phyloP scores from a whole-genome alignment of 352 stramenopile genomes.

The Globisporangium splendens region DNA sequence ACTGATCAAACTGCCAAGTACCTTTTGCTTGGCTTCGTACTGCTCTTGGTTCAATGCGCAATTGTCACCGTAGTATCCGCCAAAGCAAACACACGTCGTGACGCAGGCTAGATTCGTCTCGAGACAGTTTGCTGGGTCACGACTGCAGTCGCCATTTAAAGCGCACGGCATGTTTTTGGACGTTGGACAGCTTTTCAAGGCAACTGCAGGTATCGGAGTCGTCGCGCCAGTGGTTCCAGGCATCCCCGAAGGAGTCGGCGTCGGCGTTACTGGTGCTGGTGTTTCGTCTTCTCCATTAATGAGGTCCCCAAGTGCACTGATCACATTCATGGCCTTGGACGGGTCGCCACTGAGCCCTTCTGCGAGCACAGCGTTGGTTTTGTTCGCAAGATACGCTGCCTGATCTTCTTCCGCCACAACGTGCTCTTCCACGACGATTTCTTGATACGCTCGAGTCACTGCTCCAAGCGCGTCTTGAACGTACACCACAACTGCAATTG shows the following conservation, averaged over 20 bases:
- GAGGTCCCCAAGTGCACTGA: slow-evolving; percentile 60
- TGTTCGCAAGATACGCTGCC: slow-evolving; percentile 50
- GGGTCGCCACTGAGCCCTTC: slow-evolving; percentile 52
- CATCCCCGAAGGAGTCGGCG: slow-evolving; percentile 4
- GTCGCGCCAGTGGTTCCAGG: slow-evolving; percentile 17
- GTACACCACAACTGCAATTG: slow-evolving; percentile 61
- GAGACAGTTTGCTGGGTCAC: slow-evolving; percentile 32
- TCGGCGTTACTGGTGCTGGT: slow-evolving; percentile 17
- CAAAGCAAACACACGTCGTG: slow-evolving; percentile 43
- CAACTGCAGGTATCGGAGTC: slow-evolving; percentile 16
- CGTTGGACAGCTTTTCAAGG: slow-evolving; percentile 49
- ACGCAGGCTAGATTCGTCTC: slow-evolving; percentile 49
- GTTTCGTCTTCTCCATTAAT: slow-evolving; percentile 48
- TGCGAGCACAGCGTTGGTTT: slow-evolving; percentile 44
- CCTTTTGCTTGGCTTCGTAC: slow-evolving; percentile 49
- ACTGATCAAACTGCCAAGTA: slow-evolving; percentile 43
- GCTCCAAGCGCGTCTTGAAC: slow-evolving; percentile 53
- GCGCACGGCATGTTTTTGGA: slow-evolving; percentile 38
- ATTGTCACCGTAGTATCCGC: slow-evolving; percentile 57
- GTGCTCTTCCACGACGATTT: slow-evolving; percentile 49
- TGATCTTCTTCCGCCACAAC: slow-evolving; percentile 37
- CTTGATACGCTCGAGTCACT: slow-evolving; percentile 36
- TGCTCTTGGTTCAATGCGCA: slow-evolving; percentile 46
- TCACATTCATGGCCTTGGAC: slow-evolving; percentile 54
- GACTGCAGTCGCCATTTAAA: slow-evolving; percentile 43